These are phyloP conservation scores for Sarcomyxa edulis DNA, from an alignment of 768 basidiomycete species.

Conservation along the genomic window DNA sequence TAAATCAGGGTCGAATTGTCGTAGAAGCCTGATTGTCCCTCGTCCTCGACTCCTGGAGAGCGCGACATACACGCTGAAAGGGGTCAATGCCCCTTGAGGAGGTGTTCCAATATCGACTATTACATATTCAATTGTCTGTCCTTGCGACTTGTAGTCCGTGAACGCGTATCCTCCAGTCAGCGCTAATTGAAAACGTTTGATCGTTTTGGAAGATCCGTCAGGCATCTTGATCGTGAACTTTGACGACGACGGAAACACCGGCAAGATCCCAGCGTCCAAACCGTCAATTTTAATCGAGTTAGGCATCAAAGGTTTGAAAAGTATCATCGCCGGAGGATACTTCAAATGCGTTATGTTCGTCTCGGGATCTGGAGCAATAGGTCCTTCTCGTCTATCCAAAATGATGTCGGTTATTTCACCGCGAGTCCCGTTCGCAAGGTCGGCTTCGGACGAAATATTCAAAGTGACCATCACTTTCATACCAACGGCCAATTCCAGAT, in stretches of 20 bases:
- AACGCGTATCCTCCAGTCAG: conserved; percentile 32
- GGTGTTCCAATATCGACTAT: conserved; percentile 29
- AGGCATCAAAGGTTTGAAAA: conserved; percentile 23
- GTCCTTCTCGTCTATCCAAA: conserved; percentile 24
- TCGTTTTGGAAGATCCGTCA: conserved; percentile 4
- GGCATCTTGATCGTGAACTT: conserved; percentile 5
- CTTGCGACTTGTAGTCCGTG: conserved; percentile 35
- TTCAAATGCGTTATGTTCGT: conserved; percentile 14
- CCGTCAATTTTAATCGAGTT: conserved; percentile 15
- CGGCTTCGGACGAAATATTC: conserved; percentile 30
- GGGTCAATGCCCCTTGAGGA: conserved; percentile 16
- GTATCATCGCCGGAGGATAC: conserved; percentile 23
- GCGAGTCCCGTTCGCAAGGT: conserved; percentile 35
- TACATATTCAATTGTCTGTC: conserved; percentile 28
- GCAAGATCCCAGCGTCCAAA: conserved; percentile 19
- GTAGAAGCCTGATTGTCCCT: conserved; percentile 21
- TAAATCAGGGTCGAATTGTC: conserved; percentile 19
- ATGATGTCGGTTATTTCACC: conserved; percentile 27
- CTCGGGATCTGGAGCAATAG: conserved; percentile 3
- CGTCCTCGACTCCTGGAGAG: conserved; percentile 25
- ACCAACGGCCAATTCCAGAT: conserved; percentile 22
- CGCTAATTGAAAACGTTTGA: conserved; percentile 20
- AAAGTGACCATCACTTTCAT: conserved; percentile 31
- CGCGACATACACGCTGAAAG: conserved; percentile 28
- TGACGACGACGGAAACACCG: conserved; percentile 11